phyloP scores from a whole-genome alignment of 208 protist genomes.

The Strigomonas culicis region DNA sequence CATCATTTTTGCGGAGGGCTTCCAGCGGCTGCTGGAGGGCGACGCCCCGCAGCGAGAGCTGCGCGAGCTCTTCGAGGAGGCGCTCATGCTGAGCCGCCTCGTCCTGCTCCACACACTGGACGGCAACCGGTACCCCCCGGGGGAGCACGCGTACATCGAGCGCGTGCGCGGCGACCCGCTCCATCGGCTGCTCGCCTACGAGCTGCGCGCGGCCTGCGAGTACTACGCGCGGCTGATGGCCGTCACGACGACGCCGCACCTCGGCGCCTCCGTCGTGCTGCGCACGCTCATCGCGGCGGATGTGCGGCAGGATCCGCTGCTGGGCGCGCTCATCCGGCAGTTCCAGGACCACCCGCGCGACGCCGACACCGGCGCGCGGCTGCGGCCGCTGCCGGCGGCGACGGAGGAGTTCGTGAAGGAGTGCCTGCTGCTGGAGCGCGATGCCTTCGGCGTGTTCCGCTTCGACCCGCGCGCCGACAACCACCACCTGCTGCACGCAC shows the following conservation, averaged over 20 bases:
- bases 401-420: conserved; percentile 72
- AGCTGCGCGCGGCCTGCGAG: conserved; percentile 60
- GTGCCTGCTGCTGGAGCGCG: conserved; percentile 69
- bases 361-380: conserved; percentile 37
- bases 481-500: conserved; percentile 53
- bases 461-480: conserved; percentile 79
- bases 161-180: conserved; percentile 54
- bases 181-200: conserved; percentile 60
- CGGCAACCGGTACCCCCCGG: neutral
- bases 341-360: conserved; percentile 52
- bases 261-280: conserved; percentile 40
- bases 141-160: conserved; percentile 25
- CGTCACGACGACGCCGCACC: conserved; percentile 42
- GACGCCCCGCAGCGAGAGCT: conserved; percentile 66
- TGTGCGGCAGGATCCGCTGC: conserved; percentile 52
- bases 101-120: conserved; percentile 36
- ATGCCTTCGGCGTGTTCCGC: conserved; percentile 71
- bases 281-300: conserved; percentile 71
- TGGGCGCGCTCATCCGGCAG: conserved; percentile 36
- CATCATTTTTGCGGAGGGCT: conserved; percentile 78
- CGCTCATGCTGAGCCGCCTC: conserved; percentile 50
- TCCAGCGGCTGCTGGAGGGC: conserved; percentile 76
- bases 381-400: conserved; percentile 15
- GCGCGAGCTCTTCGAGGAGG: conserved; percentile 71
- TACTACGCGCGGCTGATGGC: conserved; percentile 64